These are phyloP conservation scores for Immersiporthe knoxdaviesiana DNA, from an alignment of 2,329 filamentous ascomycete species.

Conservation along the genomic window DNA sequence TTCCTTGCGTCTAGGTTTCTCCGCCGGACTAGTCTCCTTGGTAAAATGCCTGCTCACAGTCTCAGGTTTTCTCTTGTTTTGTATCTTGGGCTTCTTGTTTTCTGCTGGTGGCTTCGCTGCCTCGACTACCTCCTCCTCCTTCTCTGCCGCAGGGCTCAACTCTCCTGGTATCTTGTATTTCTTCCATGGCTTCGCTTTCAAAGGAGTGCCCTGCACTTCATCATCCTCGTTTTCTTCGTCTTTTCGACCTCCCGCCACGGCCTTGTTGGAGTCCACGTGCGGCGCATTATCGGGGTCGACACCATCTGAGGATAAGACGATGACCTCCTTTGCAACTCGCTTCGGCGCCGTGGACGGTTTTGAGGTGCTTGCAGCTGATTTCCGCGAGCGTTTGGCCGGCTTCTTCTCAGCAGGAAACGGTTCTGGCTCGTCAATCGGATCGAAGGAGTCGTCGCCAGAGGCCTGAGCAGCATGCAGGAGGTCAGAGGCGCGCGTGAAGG, in stretches of 20 bases:
- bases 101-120: conserved; percentile 34
- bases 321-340: conserved; percentile 25
- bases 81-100: conserved; percentile 33
- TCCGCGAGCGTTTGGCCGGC: conserved; percentile 4
- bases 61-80: conserved; percentile 32
- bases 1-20: conserved; percentile 26
- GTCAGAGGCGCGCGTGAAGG: conserved; percentile 49
- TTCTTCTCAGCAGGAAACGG: not conserved
- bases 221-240: conserved; percentile 10
- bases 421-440: conserved; percentile 22
- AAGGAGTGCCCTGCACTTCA: conserved; percentile 25
- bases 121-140: not conserved
- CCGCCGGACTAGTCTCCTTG: not conserved
- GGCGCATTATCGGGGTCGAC: conserved; percentile 14
- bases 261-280: not conserved
- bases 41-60: conserved; percentile 42
- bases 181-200: conserved; percentile 41
- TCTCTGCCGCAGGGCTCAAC: not conserved
- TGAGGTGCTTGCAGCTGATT: conserved; percentile 7
- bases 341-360: conserved; percentile 16
- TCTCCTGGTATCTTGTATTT: conserved; percentile 37
- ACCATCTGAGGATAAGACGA: conserved; percentile 28
- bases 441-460: conserved; percentile 11
- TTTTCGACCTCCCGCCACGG: conserved; percentile 24
- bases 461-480: conserved; percentile 41